Percentiles rank a stretch among this genome's conserved stretches.
Conservation (phyloP, 2,329 filamentous ascomycete genomes). For the Trichoderma brevicompactum region DNA sequence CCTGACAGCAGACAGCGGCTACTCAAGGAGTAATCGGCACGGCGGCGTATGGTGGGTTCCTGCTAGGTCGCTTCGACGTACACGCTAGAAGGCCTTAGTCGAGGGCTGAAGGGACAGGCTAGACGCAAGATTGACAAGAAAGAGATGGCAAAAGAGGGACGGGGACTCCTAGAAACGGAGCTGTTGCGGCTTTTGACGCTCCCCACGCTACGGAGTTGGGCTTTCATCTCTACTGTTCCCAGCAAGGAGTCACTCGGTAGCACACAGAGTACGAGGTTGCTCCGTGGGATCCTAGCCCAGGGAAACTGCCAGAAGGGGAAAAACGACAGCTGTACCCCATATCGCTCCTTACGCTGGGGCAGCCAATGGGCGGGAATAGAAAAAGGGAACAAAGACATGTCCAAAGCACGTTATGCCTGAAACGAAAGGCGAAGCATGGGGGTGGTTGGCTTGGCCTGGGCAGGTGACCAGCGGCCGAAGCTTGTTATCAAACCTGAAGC, state of each 20-base stretch:
- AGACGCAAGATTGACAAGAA: neutral
- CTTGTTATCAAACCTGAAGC: neutral
- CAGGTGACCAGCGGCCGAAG: constrained; percentile 10
- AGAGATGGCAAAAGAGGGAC: neutral
- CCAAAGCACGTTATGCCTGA: neutral
- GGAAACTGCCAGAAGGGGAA: neutral
- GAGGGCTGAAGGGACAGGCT: neutral
- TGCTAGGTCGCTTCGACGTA: constrained; percentile 2
- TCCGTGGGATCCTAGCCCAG: no score
- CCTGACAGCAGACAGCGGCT: constrained; percentile 19
- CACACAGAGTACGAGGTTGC: no score
- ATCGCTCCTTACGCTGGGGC: neutral
- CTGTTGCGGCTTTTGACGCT: no score
- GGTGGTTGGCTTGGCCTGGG: neutral
- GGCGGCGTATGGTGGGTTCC: constrained; percentile 25
- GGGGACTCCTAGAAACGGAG: no score
- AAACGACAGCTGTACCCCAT: neutral
- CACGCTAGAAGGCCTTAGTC: constrained; percentile 4
- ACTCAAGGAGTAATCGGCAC: constrained; percentile 24
- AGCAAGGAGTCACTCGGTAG: no score
- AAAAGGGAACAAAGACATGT: neutral
- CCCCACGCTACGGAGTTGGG: no score
- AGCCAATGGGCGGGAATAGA: neutral
- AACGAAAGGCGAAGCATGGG: neutral
- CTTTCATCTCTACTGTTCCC: no score